Conservation (phyloP, 208 protist species). For the Wallacemonas sp. region DNA sequence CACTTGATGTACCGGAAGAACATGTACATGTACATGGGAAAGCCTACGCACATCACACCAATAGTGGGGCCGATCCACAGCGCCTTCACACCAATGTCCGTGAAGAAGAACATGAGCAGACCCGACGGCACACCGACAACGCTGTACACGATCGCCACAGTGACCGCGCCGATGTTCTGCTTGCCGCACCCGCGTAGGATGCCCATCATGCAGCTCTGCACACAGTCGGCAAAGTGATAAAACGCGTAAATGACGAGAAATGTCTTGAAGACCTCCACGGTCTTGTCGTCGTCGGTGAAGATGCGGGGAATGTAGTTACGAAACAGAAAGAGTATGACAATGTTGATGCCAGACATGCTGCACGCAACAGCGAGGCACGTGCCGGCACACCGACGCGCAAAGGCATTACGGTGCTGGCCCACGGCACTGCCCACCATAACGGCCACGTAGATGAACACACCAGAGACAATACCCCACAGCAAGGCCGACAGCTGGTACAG, state of each 20-base stretch:
- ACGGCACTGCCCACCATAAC: slow-evolving; percentile 78
- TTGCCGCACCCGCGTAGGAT: slow-evolving; percentile 69
- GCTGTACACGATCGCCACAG: slow-evolving; percentile 66
- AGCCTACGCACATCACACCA: slow-evolving; percentile 53
- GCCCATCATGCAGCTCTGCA: slow-evolving; percentile 84
- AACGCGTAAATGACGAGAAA: slow-evolving; percentile 41
- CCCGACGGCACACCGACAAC: slow-evolving; percentile 73
- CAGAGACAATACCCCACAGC: slow-evolving; percentile 59
- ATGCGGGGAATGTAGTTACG: slow-evolving; percentile 30
- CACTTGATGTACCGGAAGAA: slow-evolving; percentile 67
- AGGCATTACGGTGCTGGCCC: slow-evolving; percentile 38
- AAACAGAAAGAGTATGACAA: slow-evolving; percentile 34
- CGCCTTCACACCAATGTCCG: slow-evolving; percentile 49
- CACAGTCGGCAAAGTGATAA: slow-evolving; percentile 70
- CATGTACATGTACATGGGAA: slow-evolving; percentile 65
- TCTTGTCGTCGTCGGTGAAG: slow-evolving; percentile 44
- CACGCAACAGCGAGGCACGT: slow-evolving; percentile 31
- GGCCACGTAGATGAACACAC: slow-evolving; percentile 66
- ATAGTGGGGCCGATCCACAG: slow-evolving; percentile 71
- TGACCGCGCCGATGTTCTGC: slow-evolving; percentile 56
- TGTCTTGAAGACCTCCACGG: slow-evolving; percentile 25
- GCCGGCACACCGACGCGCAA: slow-evolving; percentile 54
- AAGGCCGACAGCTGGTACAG: slow-evolving; percentile 57
- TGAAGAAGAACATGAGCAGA: slow-evolving; percentile 55
- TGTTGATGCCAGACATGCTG: slow-evolving; percentile 35